phyloP scores from a whole-genome alignment of 164 flowering plant species.

The Chloranthus sessilifolius region DNA sequence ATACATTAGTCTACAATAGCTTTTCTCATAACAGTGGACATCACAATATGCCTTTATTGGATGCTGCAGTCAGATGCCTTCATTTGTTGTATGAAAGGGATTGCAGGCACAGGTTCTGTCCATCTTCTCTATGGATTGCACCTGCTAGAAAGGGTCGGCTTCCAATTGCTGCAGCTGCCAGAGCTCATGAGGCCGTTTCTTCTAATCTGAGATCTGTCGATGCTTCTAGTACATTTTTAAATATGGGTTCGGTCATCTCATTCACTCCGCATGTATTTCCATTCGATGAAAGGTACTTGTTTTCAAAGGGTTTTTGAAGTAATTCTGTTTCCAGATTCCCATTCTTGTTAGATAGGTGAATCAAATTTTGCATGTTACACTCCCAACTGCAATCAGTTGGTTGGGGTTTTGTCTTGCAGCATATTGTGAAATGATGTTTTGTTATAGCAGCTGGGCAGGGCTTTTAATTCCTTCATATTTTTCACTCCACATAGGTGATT shows the following conservation, averaged over 20 bases:
- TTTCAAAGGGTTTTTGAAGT: background rate
- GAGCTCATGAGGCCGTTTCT: constrained; percentile 71
- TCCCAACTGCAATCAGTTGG: no score
- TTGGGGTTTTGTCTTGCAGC: no score
- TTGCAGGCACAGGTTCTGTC: constrained; percentile 89
- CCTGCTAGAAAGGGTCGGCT: constrained; percentile 75
- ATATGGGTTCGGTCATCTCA: constrained; percentile 63
- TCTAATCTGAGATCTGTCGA: constrained; percentile 41
- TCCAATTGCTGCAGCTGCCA: constrained; percentile 85
- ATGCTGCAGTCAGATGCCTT: constrained; percentile 77
- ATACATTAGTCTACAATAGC: constrained; percentile 87
- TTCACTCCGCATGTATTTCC: constrained; percentile 88
- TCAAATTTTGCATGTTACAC: no score
- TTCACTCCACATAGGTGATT: no score
- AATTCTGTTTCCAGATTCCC: background rate
- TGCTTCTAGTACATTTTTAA: constrained; percentile 31
- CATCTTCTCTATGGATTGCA: constrained; percentile 80
- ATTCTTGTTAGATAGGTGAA: background rate
- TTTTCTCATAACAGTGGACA: constrained; percentile 35
- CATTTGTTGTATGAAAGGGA: constrained; percentile 96
- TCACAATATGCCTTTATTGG: constrained; percentile 59
- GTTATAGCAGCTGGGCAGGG: no score
- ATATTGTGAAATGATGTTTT: no score
- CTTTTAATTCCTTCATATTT: no score
- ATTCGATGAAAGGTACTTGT: constrained; percentile 80